Evolutionary conservation across 1,284 basidiomycete species (phyloP), one percentile per base, ranked within the genome.

Genomic region (Coriolopsis trogii): DNA sequence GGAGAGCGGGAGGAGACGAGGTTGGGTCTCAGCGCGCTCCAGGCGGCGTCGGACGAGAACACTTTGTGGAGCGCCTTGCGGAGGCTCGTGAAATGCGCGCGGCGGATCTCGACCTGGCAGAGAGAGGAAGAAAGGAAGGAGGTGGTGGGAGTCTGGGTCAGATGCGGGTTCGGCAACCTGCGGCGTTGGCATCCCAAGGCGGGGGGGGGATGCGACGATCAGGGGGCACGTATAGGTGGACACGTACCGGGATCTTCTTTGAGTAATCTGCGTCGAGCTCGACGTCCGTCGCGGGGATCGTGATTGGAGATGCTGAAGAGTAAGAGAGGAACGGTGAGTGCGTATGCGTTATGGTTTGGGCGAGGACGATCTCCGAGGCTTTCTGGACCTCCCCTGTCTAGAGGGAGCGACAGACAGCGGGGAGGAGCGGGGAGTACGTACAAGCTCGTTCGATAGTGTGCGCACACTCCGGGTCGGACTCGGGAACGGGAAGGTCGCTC

Each of bases 191-290:
- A n/a, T n/a, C n/a, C n/a, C n/a, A n/a, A n/a, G n/a, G n/a, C n/a
- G n/a, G n/a, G n/a, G n/a, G n/a, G n/a, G n/a, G n/a, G n/a, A n/a
- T n/a, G n/a, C n/a, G n/a, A n/a, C n/a, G n/a, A n/a, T n/a, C n/a
- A n/a, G n/a, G n/a, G n/a, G n/a, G n/a, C n/a, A n/a, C n/a, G n/a
- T n/a, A n/a, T n/a, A n/a, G n/a, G n/a, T n/a, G n/a, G n/a, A 9
- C 4, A 67, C 75, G 42, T 56, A 88, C 85, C 0, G 79, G 74
- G 13, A 87, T 73, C 67, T 89, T 89, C 45, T 73, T 73, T 6
- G 87, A 89, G 59, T 75, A 80, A 2, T 74, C 70, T n/a, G 70
- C 74, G 31, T 85, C 82, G 10, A 86, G 70, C 29, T 79, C 72
- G 16, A 82, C 63, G 15, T 73, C 63, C 2, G 78, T 68, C 10